Evolutionary conservation across 2,329 filamentous ascomycete genomes (phyloP).

Genomic region (Botrytis deweyae): DNA sequence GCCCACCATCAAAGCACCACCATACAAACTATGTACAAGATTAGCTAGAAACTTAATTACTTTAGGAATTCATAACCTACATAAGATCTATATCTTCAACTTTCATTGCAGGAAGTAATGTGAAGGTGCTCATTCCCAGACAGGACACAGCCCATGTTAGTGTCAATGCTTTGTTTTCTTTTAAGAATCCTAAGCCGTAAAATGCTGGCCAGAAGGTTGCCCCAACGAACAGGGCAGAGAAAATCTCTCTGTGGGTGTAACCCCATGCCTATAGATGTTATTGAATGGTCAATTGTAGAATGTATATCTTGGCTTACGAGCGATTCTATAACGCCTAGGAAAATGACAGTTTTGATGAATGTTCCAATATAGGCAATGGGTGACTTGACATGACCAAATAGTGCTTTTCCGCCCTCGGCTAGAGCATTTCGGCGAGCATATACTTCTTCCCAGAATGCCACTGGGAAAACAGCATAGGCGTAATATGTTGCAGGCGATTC

Average conservation of each 20-base stretch:
- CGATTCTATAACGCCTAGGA: conserved; percentile 74
- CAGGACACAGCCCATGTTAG: conserved; percentile 76
- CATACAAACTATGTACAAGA: conserved; percentile 57
- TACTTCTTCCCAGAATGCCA: conserved; percentile 96
- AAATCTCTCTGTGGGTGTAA: conserved; percentile 86
- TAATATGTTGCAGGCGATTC: conserved; percentile 84
- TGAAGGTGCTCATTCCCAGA: conserved; percentile 84
- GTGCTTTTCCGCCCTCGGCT: conserved; percentile 59
- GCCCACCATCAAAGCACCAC: conserved; percentile 74
- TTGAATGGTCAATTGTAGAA: neutral
- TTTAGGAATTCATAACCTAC: conserved; percentile 47
- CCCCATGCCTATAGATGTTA: conserved; percentile 66
- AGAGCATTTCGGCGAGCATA: conserved; percentile 74
- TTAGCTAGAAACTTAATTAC: conserved; percentile 23
- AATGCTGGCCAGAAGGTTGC: conserved; percentile 75
- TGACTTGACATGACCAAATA: conserved; percentile 69
- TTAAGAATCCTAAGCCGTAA: conserved; percentile 72
- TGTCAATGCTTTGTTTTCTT: conserved; percentile 61
- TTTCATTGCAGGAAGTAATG: conserved; percentile 83
- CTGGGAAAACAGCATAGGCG: conserved; percentile 85
- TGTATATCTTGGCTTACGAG: conserved; percentile 54
- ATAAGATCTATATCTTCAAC: conserved; percentile 73
- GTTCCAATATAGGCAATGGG: conserved; percentile 58
- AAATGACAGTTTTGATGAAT: conserved; percentile 61
- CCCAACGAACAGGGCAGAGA: conserved; percentile 75